Base-by-base conservation (phyloP, 257 asterid species). In the Petrea volubilis region DNA sequence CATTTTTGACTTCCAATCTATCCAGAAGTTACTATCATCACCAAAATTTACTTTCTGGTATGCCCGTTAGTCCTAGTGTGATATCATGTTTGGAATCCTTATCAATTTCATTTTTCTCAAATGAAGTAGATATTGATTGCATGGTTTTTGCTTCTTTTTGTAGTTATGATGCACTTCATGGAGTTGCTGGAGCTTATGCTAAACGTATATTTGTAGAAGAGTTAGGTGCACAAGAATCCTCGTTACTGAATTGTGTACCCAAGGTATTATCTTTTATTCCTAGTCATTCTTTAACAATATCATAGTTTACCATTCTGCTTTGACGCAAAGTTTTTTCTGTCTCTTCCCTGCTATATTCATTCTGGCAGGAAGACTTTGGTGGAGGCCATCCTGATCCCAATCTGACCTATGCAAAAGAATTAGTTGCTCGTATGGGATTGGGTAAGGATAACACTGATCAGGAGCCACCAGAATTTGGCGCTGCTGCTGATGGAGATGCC, bases 321-420 rank as follows among this genome's bases (percentile, higher is more conserved):
- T 68, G 63, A 38, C 57, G 9, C 46, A 47, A 18, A 17, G 18
- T 25, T 28, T 11, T 28, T 58, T 66, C 5, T 36, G 17, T 60
- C 40, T 55, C 14, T 55, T 9, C 60, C 63, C 43, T n/a, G 49
- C 41, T 77, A 28, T 70, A 40, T 67, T 67, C 46, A 67, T 67
- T 70, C 67, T 82, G 67, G 82, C 87, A 94, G 99, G 99, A 94
- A 78, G 99, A 94, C 79, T 94, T 94, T 79, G 98, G 99, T 73
- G 98, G 99, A 77, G 98, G 99, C 21, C 99, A 94, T 81, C 99
- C 99, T 3, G 99, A 94, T 90, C 99, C 99, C 56, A 94, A 94
- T 77, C 92, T 94, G 74, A 94, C 99, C 34, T 94, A 94, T 71
- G 99, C 99, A 47, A 94, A 91, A 79, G 98, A 91, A 84, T 78